phyloP scores from a whole-genome alignment of 345 rosid genomes.

The Crucihimalaya himalaica region DNA sequence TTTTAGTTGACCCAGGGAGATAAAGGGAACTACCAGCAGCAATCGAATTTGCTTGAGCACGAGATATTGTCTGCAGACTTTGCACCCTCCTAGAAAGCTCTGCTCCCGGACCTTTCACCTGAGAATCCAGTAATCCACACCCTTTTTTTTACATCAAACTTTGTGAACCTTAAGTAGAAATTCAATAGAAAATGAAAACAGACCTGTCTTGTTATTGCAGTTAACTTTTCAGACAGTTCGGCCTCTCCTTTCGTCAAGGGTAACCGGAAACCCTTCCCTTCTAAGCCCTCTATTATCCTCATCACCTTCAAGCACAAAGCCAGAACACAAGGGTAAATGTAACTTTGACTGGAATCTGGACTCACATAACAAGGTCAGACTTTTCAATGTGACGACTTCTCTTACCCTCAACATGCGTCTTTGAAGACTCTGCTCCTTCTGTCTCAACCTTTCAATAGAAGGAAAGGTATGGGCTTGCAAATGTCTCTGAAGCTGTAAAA shows the following conservation, averaged over 20 bases:
- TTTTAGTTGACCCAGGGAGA: conserved; percentile 93
- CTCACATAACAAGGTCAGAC: conserved; percentile 10
- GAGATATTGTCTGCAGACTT: conserved; percentile 66
- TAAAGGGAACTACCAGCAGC: conserved; percentile 64
- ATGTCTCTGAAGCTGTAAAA: conserved; percentile 91
- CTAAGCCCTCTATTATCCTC: conserved; percentile 92
- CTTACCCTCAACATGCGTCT: conserved; percentile 88
- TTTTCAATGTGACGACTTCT: neutral
- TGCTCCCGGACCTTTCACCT: conserved; percentile 97
- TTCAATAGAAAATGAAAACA: conserved; percentile 17
- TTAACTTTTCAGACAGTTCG: conserved; percentile 83
- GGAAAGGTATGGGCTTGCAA: conserved; percentile 95
- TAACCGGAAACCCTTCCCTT: conserved; percentile 81
- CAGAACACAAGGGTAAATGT: conserved; percentile 9
- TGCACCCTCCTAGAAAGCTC: conserved; percentile 96
- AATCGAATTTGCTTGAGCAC: conserved; percentile 70
- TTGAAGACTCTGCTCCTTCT: conserved; percentile 93
- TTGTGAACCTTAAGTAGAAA: neutral
- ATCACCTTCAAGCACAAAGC: conserved; percentile 54
- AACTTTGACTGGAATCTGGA: conserved; percentile 9
- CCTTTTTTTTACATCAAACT: neutral
- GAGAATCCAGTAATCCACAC: conserved; percentile 30
- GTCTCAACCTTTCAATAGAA: conserved; percentile 84
- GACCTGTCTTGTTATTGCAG: conserved; percentile 80
- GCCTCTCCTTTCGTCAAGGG: conserved; percentile 89